Evolutionary conservation across 1,284 basidiomycete species (phyloP).

Genomic region (Cryptococcus jaspeensis): DNA sequence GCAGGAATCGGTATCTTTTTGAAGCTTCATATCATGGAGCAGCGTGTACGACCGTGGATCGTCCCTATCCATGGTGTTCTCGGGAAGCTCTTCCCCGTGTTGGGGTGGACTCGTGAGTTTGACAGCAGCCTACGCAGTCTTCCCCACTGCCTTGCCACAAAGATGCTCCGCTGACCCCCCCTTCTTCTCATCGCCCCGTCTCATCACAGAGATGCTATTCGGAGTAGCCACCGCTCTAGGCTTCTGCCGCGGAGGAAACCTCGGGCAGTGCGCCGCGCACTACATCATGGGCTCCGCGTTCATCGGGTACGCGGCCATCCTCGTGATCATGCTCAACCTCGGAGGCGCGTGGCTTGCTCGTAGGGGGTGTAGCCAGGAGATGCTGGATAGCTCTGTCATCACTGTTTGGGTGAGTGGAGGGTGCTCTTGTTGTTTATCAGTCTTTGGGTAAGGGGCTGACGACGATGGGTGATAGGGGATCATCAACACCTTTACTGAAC

Average conservation of each 20-base stretch:
- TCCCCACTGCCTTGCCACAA: conserved; percentile 51
- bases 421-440: neutral
- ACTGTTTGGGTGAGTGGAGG: conserved; percentile 69
- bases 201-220: conserved; percentile 51
- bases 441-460: conserved; percentile 1
- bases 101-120: conserved; percentile 81
- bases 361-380: conserved; percentile 65
- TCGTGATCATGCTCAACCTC: conserved; percentile 77
- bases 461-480: conserved; percentile 43
- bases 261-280: conserved; percentile 82
- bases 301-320: conserved; percentile 79
- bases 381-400: conserved; percentile 87
- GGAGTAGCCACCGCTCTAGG: conserved; percentile 48
- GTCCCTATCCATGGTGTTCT: conserved; percentile 74
- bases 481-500: conserved; percentile 93
- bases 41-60: conserved; percentile 68
- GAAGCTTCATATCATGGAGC: conserved; percentile 86
- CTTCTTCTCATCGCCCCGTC: neutral
- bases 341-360: conserved; percentile 77
- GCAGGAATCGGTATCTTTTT: conserved; percentile 79
- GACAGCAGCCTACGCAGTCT: conserved; percentile 44
- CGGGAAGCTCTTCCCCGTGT: conserved; percentile 79
- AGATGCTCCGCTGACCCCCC: no score
- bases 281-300: conserved; percentile 86
- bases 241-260: conserved; percentile 67